A percentile compares a stretch with the other conserved stretches of the same genome.
Conservation (phyloP, 169 alveolate genomes). For the Plasmodium ovale region DNA sequence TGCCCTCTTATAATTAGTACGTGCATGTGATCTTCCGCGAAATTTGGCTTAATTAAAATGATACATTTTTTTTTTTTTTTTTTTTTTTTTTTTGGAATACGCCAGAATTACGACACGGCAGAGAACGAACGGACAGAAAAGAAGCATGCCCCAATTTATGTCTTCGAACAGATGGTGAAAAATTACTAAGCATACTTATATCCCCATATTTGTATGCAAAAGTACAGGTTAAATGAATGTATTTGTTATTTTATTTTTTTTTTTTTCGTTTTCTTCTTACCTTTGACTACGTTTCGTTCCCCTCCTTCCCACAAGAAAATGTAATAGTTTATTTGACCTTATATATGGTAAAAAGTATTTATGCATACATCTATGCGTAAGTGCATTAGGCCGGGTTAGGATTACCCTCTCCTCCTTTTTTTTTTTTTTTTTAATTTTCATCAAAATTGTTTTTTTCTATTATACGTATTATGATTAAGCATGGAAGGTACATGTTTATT, state of each 20-base stretch:
- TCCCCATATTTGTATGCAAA: background rate
- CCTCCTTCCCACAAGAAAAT: too few species aligned
- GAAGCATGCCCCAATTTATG: constrained; percentile 53
- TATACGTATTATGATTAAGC: too few species aligned
- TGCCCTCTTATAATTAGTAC: background rate
- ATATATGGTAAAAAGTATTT: too few species aligned
- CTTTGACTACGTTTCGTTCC: too few species aligned
- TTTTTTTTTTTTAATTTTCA: too few species aligned
- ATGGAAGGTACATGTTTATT: too few species aligned
- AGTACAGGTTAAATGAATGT: background rate
- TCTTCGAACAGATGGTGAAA: constrained; percentile 73
- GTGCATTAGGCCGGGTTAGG: too few species aligned
- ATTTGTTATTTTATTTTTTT: background rate
- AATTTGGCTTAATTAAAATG: background rate
- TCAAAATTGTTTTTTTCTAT: too few species aligned
- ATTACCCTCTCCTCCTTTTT: too few species aligned
- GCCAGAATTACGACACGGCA: constrained; percentile 17
- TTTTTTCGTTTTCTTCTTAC: background rate
- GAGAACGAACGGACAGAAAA: background rate
- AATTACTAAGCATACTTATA: constrained; percentile 14
- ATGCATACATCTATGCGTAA: too few species aligned
- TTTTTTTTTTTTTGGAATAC: background rate
- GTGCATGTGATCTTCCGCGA: too few species aligned
- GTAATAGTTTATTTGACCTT: too few species aligned
- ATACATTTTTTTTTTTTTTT: background rate